Conservation (phyloP, 2,329 filamentous ascomycete species). For the Cladosporium sp. region DNA sequence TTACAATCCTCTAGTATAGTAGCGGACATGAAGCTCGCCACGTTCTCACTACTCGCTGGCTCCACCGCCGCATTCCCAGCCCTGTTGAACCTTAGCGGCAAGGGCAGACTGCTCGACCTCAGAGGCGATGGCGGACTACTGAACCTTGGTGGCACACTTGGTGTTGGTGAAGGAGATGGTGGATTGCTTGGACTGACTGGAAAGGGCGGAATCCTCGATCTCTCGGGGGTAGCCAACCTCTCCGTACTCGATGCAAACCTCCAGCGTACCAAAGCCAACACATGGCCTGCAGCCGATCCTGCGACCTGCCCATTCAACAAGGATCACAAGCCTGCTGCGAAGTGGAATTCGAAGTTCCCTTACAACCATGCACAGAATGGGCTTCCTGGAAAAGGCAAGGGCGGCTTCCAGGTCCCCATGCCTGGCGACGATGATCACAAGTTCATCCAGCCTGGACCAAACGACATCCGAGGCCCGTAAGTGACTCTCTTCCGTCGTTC, state of each 20-base stretch:
- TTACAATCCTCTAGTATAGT: not conserved
- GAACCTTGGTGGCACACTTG: not conserved
- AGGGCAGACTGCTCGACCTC: constrained; percentile 5
- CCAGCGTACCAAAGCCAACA: not conserved
- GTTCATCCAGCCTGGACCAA: constrained; percentile 35
- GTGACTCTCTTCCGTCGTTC: not conserved
- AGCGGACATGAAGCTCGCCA: constrained; percentile 13
- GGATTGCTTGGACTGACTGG: constrained; percentile 7
- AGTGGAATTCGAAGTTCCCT: constrained; percentile 12
- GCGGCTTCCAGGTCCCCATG: constrained; percentile 43
- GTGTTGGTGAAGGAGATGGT: not conserved
- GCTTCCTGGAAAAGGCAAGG: constrained; percentile 34
- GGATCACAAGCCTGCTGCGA: constrained; percentile 12
- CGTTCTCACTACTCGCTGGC: constrained; percentile 7
- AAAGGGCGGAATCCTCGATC: constrained; percentile 6
- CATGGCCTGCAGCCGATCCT: constrained; percentile 10
- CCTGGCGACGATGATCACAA: constrained; percentile 39
- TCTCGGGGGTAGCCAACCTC: not conserved
- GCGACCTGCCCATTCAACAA: constrained; percentile 8
- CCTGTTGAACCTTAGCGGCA: constrained; percentile 7
- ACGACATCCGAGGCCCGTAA: constrained; percentile 40
- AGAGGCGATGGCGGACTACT: not conserved
- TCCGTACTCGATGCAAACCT: constrained; percentile 6
- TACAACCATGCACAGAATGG: constrained; percentile 21
- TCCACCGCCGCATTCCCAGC: constrained; percentile 13